Conservation (phyloP, 805 yeast species). For the Metschnikowia cerradonensis region DNA sequence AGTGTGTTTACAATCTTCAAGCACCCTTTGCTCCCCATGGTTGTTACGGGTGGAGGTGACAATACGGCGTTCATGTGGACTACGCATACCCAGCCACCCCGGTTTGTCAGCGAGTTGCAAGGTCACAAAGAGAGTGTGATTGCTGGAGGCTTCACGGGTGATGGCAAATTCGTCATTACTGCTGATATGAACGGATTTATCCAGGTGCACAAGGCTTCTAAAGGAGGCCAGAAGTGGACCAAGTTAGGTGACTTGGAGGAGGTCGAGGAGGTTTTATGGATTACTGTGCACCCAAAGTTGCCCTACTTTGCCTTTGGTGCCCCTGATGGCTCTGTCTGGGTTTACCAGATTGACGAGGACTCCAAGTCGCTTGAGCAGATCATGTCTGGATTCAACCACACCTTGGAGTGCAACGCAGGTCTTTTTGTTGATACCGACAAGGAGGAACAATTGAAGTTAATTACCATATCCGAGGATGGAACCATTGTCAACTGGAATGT, state of each 20-base stretch:
- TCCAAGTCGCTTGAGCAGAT: conserved; percentile 53
- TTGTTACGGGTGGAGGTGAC: conserved; percentile 95
- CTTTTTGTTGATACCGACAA: conserved; percentile 56
- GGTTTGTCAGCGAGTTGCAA: conserved; percentile 65
- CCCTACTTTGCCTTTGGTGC: conserved; percentile 89
- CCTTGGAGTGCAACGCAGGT: conserved; percentile 76
- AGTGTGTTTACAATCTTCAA: conserved; percentile 77
- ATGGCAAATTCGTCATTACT: conserved; percentile 76
- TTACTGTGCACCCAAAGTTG: conserved; percentile 72
- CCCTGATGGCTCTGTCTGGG: conserved; percentile 91
- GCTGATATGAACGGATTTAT: conserved; percentile 95
- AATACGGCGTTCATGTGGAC: conserved; percentile 89
- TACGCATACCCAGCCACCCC: conserved; percentile 80
- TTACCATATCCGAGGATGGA: conserved; percentile 83
- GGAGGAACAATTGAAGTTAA: conserved; percentile 56
- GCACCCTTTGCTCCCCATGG: conserved; percentile 82
- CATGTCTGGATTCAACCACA: conserved; percentile 79
- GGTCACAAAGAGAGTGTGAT: conserved; percentile 90
- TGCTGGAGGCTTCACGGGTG: conserved; percentile 75
- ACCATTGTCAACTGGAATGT: conserved; percentile 87
- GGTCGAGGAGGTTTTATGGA: conserved; percentile 87
- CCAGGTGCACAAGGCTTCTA: conserved; percentile 63
- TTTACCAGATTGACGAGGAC: conserved; percentile 63
- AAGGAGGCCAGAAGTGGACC: conserved; percentile 83
- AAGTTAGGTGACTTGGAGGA: conserved; percentile 69